A percentile compares a stretch with the other conserved stretches of the same genome.
Evolutionary conservation across 2,329 filamentous ascomycete genomes (phyloP).

Genomic region (Colletotrichum cordylinicola): DNA sequence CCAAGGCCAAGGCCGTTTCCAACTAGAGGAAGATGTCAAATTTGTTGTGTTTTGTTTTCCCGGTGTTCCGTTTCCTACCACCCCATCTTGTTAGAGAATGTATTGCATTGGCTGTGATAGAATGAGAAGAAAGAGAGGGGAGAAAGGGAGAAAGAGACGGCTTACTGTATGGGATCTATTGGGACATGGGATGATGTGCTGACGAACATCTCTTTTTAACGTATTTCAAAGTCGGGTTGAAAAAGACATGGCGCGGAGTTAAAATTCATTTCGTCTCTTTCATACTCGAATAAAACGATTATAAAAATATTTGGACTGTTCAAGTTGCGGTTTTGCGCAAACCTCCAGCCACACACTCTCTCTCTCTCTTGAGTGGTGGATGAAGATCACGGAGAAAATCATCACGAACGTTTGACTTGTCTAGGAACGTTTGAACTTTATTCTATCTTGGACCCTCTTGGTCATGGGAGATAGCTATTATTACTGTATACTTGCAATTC

Average conservation of each 20-base stretch:
- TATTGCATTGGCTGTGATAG: not conserved
- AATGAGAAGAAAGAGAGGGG: not conserved
- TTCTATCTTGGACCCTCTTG: not conserved
- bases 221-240: not conserved
- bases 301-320: not conserved
- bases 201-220: not conserved
- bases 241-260: constrained; percentile 22
- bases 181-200: not conserved
- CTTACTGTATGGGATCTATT: not conserved
- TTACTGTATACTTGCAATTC: constrained; percentile 20
- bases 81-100: not conserved
- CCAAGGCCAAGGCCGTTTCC: constrained; percentile 13
- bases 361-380: not conserved
- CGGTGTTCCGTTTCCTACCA: not conserved
- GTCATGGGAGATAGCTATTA: constrained; percentile 11
- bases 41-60: not conserved
- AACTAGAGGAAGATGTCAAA: not conserved
- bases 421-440: not conserved
- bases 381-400: not conserved
- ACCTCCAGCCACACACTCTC: not conserved
- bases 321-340: not conserved
- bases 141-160: not conserved
- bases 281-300: not conserved
- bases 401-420: not conserved
- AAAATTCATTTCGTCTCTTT: not conserved